These are phyloP conservation scores for Candida coleopterorum DNA, from an alignment of 805 yeast genomes.

Conservation along the genomic window DNA sequence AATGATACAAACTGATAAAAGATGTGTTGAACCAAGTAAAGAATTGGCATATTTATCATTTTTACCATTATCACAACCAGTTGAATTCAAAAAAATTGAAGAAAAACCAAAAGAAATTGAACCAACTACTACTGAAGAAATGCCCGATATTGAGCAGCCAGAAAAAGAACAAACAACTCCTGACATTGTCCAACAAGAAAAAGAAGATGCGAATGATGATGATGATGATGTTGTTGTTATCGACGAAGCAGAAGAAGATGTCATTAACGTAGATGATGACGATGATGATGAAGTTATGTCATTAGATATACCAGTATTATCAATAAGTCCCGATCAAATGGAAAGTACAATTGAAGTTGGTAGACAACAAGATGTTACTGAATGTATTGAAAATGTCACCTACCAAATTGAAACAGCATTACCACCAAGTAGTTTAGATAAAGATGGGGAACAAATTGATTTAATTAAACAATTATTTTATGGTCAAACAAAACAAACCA, in stretches of 20 bases:
- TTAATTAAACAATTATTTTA: conserved; percentile 74
- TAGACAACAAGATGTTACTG: conserved; percentile 96
- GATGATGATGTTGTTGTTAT: neutral
- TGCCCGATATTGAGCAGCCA: neutral
- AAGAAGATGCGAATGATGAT: conserved; percentile 2
- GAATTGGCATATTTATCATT: conserved; percentile 88
- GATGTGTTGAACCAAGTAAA: conserved; percentile 75
- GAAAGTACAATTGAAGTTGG: conserved; percentile 76
- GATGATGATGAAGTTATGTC: too few species aligned
- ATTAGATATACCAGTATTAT: conserved; percentile 19
- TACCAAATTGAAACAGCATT: conserved; percentile 88
- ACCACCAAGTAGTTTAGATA: conserved; percentile 58
- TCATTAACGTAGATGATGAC: conserved; percentile 1
- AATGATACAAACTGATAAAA: conserved; percentile 56
- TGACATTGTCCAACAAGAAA: neutral
- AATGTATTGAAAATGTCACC: conserved; percentile 90
- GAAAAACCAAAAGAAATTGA: conserved; percentile 1
- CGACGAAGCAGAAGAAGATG: conserved; percentile 4
- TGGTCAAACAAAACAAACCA: conserved; percentile 78
- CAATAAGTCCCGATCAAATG: conserved; percentile 57
- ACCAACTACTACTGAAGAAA: neutral
- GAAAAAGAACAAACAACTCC: neutral
- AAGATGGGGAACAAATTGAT: conserved; percentile 76
- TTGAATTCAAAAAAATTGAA: conserved; percentile 42
- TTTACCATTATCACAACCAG: conserved; percentile 63